Evolutionary conservation across 2,329 filamentous ascomycete genomes (phyloP).

Genomic region (Thelonectria blattea): DNA sequence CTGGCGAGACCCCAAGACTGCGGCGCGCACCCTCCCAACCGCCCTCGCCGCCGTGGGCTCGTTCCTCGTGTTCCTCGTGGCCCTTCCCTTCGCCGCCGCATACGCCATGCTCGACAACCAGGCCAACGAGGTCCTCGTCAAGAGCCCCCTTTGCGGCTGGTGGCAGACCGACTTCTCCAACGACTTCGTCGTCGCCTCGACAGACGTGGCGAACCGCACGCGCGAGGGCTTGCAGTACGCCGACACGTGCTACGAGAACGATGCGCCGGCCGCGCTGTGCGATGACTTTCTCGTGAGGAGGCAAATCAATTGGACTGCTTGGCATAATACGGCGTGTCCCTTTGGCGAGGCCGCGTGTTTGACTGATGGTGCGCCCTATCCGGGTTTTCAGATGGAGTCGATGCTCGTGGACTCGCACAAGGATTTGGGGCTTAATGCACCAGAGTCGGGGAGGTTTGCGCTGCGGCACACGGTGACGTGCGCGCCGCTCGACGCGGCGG

Average conservation of each 20-base stretch:
- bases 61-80: conserved; percentile 5
- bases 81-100: neutral
- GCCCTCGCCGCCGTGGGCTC: neutral
- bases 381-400: conserved; percentile 7
- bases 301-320: neutral
- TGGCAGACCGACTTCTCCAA: neutral
- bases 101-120: conserved; percentile 8
- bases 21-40: neutral
- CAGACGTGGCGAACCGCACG: conserved; percentile 3
- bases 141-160: conserved; percentile 2
- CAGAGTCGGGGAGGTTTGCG: neutral
- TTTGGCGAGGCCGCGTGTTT: conserved; percentile 1
- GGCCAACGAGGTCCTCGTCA: neutral
- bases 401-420: conserved; percentile 2
- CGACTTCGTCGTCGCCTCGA: conserved; percentile 4
- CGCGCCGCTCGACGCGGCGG: conserved; percentile 1
- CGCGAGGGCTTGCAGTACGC: conserved; percentile 7
- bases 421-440: conserved; percentile 5
- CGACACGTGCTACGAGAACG: conserved; percentile 6
- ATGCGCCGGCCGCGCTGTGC: neutral
- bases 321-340: conserved; percentile 1
- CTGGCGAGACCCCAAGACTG: neutral
- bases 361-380: neutral
- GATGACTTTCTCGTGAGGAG: conserved; percentile 1
- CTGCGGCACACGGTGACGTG: neutral